Conservation (phyloP, 2,329 filamentous ascomycete species). For the Iodosphaeria phyllophila region DNA sequence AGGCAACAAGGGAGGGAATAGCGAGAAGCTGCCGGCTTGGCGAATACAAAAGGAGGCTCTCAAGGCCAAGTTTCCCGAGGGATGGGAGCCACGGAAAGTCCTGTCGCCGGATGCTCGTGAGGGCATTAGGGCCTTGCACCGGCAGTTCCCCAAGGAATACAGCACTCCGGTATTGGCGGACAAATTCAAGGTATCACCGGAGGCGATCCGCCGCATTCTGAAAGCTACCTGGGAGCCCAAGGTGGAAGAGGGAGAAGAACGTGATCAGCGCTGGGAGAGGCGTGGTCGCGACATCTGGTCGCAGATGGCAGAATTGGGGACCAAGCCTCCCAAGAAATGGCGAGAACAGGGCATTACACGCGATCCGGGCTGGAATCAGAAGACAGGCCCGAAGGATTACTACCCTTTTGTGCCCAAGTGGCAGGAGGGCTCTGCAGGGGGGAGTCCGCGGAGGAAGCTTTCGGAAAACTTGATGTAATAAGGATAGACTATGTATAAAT, state of each 20-base stretch:
- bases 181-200: slow-evolving; percentile 72
- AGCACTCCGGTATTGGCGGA: slow-evolving; percentile 54
- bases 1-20: too few relatives aligned
- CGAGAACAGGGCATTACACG: slow-evolving; percentile 31
- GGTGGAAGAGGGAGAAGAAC: slow-evolving; percentile 32
- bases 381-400: slow-evolving; percentile 9
- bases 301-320: slow-evolving; percentile 37
- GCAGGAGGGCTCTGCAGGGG: slow-evolving; percentile 9
- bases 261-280: slow-evolving; percentile 41
- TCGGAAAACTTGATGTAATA: slow-evolving; percentile 10
- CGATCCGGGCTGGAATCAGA: slow-evolving; percentile 22
- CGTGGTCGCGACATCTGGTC: slow-evolving; percentile 41
- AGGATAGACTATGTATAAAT: not conserved
- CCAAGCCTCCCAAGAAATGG: slow-evolving; percentile 43
- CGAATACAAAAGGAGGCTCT: slow-evolving; percentile 56
- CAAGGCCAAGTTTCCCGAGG: slow-evolving; percentile 58
- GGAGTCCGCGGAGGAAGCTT: slow-evolving; percentile 11
- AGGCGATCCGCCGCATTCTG: slow-evolving; percentile 74
- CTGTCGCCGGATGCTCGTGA: slow-evolving; percentile 82
- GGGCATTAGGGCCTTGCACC: slow-evolving; percentile 72
- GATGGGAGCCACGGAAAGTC: slow-evolving; percentile 70
- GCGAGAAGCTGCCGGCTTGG: slow-evolving; percentile 36
- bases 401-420: slow-evolving; percentile 12
- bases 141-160: slow-evolving; percentile 59
- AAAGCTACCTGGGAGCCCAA: slow-evolving; percentile 56